Evolutionary conservation across 73 alveolate species (phyloP), one percentile per base, ranked within the genome.

Genomic region (Breviolum minutum): DNA sequence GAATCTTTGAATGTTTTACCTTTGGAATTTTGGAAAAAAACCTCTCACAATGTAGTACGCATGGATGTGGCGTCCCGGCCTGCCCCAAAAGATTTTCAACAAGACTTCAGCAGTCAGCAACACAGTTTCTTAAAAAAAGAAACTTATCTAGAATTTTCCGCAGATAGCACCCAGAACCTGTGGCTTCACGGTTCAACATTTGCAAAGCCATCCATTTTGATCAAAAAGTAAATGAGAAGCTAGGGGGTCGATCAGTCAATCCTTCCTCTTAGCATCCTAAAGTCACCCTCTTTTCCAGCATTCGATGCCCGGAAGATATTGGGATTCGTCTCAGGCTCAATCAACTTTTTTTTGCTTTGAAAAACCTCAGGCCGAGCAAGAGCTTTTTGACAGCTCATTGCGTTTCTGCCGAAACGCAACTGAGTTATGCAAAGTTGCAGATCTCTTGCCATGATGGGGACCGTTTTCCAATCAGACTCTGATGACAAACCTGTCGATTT

Each of bases 351-450:
- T 3, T 40, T 40, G 54, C 54, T 40, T 40, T 40, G 74, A 40
- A 0, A 0, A 40, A 40, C 64, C 86, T 3, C 73, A 83, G 92
- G 92, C 22, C 61, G 76, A 83, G 92, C 92, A 60, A 83, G 92
- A 83, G 76, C 76, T 61, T 22, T 83, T 83, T 62, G 92, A 83
- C 92, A 22, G 73, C 76, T 83, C 92, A 7, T 62, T 83, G 92
- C 92, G 92, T 7, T 61, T 26, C 60, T 61, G 76, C 26, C 76
- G 10, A 61, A 32, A 81, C 26, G 76, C 76, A 6, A 26, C 61
- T 20, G 92, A 29, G 73, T 20, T 19, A 54, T 62, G 62, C 92
- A 60, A 26, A 83, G 92, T 83, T 12, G 76, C 26, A 22, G 92
- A 83, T 24, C 92, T 83, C 29, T 62, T 60, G 92, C 76, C 54